Conservation (phyloP, 2,329 filamentous ascomycete species). For the Orbilia oligospora region DNA sequence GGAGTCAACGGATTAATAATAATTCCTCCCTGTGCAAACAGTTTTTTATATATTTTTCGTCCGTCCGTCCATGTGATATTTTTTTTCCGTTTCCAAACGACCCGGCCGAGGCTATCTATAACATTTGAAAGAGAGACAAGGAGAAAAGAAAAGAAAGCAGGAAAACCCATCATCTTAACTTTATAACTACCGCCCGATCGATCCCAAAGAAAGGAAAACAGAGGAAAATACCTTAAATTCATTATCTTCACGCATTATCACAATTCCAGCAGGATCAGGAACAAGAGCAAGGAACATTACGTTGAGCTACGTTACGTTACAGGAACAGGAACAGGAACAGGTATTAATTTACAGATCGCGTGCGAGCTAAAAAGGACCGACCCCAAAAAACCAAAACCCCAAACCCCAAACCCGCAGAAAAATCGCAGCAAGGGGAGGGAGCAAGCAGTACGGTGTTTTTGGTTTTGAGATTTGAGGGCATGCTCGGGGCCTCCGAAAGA, state of each 20-base stretch:
- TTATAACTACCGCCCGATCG: constrained; percentile 20
- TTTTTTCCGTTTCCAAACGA: constrained; percentile 27
- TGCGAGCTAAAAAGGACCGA: constrained; percentile 15
- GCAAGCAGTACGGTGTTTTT: too few relatives aligned
- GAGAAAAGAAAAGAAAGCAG: too few relatives aligned
- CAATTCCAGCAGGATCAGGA: constrained; percentile 4
- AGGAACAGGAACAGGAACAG: background rate
- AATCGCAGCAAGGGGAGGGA: background rate
- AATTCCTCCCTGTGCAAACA: background rate
- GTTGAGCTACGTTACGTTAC: too few relatives aligned
- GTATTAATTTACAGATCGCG: constrained; percentile 40
- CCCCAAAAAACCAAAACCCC: too few relatives aligned
- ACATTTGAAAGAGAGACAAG: too few relatives aligned
- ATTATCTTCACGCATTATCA: constrained; percentile 21
- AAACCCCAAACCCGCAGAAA: too few relatives aligned
- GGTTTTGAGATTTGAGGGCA: constrained; percentile 25
- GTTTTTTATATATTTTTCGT: constrained; percentile 34
- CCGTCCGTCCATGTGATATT: constrained; percentile 36
- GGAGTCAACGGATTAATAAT: too few relatives aligned
- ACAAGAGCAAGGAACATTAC: too few relatives aligned
- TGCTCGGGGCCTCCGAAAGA: constrained; percentile 41
- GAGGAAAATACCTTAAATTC: constrained; percentile 18
- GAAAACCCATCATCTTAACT: constrained; percentile 23
- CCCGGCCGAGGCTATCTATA: constrained; percentile 45
- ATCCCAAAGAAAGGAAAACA: constrained; percentile 1